These are phyloP conservation scores for Cornus controversa DNA, from an alignment of 148 eudicot species.

Conservation along the genomic window DNA sequence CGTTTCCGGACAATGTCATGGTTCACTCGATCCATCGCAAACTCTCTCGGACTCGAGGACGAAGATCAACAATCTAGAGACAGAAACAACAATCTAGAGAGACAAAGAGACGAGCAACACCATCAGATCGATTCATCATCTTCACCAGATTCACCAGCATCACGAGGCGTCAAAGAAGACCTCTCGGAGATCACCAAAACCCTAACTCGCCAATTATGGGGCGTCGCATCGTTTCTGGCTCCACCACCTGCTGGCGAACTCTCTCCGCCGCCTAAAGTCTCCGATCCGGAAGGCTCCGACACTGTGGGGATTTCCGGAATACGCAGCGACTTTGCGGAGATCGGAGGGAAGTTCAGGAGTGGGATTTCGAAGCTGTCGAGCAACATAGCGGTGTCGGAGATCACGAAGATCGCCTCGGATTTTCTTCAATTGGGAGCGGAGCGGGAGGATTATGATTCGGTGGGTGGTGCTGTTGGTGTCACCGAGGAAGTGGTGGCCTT, in stretches of 20 bases:
- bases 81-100: background rate
- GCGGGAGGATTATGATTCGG: constrained; percentile 32
- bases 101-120: background rate
- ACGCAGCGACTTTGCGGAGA: constrained; percentile 61
- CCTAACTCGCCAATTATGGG: constrained; percentile 80
- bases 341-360: constrained; percentile 63
- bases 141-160: constrained; percentile 7
- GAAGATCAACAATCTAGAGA: constrained; percentile 14
- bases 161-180: constrained; percentile 84
- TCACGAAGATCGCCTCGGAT: constrained; percentile 74
- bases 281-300: constrained; percentile 23
- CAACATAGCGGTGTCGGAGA: constrained; percentile 61
- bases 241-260: constrained; percentile 54
- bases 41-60: constrained; percentile 67
- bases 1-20: constrained; percentile 96
- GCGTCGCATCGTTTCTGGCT: constrained; percentile 85
- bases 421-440: constrained; percentile 55
- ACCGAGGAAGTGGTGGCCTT: constrained; percentile 65
- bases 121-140: constrained; percentile 7
- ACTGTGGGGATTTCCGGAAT: constrained; percentile 39
- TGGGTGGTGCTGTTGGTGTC: constrained; percentile 53
- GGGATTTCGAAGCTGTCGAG: constrained; percentile 66
- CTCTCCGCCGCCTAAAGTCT: constrained; percentile 8
- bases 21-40: constrained; percentile 70
- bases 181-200: constrained; percentile 78